Conservation (phyloP, 108 stramenopile genomes). For the Epithemia pelagica region DNA sequence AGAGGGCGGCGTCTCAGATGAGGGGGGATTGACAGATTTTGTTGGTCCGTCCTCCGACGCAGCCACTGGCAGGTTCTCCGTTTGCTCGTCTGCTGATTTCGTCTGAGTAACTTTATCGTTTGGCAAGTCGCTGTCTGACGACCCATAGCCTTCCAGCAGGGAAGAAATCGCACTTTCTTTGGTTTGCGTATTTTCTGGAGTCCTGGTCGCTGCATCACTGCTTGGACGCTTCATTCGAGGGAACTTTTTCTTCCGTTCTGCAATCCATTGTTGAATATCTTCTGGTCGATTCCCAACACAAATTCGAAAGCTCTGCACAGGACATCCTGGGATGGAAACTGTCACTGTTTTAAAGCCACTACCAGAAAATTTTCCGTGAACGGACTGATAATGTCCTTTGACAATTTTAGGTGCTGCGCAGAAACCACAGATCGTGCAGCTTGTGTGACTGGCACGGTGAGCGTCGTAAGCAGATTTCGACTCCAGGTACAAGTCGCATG, state of each 20-base stretch:
- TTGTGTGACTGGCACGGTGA: conserved; percentile 35
- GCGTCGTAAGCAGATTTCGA: conserved; percentile 25
- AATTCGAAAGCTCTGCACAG: conserved; percentile 64
- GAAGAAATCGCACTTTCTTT: conserved; percentile 34
- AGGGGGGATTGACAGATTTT: background rate
- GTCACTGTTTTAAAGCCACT: conserved; percentile 78
- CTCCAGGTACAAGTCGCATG: conserved; percentile 32
- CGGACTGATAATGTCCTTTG: conserved; percentile 39
- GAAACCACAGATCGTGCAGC: conserved; percentile 43
- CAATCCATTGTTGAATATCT: conserved; percentile 80
- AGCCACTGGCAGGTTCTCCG: conserved; percentile 1
- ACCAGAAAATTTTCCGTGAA: conserved; percentile 64
- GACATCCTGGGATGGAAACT: conserved; percentile 68
- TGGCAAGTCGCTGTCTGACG: conserved; percentile 19
- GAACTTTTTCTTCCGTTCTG: conserved; percentile 64
- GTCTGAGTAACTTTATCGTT: background rate
- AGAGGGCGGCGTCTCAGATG: background rate
- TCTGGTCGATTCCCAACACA: conserved; percentile 87
- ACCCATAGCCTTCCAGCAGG: conserved; percentile 74
- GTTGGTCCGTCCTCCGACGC: background rate
- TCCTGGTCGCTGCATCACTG: background rate
- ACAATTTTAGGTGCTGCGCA: conserved; percentile 42
- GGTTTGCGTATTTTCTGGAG: conserved; percentile 3
- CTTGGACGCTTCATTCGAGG: conserved; percentile 23
- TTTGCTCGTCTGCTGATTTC: no score